Conservation (phyloP, 208 protist species). For the Endotrypanum monterogeii region DNA sequence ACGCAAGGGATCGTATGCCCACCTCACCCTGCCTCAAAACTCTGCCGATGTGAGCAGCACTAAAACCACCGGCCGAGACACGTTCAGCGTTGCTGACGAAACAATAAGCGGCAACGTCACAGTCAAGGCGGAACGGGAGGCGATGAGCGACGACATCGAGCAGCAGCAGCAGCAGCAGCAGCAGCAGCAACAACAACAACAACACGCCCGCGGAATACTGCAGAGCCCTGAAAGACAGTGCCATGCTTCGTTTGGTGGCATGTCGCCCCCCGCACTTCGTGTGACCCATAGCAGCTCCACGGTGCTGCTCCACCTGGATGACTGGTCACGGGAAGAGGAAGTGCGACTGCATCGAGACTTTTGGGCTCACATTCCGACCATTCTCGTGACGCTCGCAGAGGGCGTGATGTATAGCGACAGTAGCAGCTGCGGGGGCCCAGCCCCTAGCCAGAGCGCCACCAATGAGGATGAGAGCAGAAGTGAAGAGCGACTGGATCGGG, state of each 20-base stretch:
- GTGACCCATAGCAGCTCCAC: background rate
- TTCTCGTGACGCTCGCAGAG: slow-evolving; percentile 35
- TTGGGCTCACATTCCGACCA: slow-evolving; percentile 39
- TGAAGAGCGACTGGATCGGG: background rate
- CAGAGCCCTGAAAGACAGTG: slow-evolving; percentile 1
- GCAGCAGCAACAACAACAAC: slow-evolving; percentile 3
- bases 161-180: slow-evolving; percentile 8
- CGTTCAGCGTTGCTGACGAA: background rate
- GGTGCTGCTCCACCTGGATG: slow-evolving; percentile 14
- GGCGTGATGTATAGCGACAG: slow-evolving; percentile 34
- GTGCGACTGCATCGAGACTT: slow-evolving; percentile 41
- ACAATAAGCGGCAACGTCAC: background rate
- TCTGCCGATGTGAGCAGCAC: background rate
- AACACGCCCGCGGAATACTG: background rate
- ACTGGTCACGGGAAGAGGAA: slow-evolving; percentile 26
- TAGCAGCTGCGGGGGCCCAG: background rate
- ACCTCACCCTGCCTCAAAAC: slow-evolving; percentile 4
- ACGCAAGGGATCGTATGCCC: slow-evolving; percentile 28
- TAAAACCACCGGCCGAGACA: background rate
- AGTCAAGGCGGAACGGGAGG: background rate
- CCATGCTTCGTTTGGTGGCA: background rate
- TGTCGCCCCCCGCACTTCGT: background rate
- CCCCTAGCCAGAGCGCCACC: background rate
- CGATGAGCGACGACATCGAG: background rate
- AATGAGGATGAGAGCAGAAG: background rate